Percentiles rank a stretch among this genome's conserved stretches.
Conservation (phyloP, 805 yeast species). For the Diddensiella transvaalensis region DNA sequence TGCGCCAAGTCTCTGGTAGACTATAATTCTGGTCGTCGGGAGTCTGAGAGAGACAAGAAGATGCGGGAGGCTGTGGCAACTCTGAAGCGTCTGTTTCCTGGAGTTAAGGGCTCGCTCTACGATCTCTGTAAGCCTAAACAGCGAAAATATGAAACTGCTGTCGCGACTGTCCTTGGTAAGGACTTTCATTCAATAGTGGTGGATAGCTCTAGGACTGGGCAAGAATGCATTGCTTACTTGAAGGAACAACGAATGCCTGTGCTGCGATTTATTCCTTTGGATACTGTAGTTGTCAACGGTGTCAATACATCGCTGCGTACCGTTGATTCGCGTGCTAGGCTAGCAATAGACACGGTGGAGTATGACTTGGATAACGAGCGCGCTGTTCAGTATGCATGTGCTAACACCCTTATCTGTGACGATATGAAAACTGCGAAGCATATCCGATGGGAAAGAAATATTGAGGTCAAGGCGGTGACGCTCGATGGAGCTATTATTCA, state of each 20-base stretch:
- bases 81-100: constrained; percentile 72
- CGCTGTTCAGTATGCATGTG: constrained; percentile 77
- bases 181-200: constrained; percentile 82
- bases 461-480: constrained; percentile 68
- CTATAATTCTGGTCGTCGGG: constrained; percentile 71
- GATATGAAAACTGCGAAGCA: constrained; percentile 61
- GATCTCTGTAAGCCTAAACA: constrained; percentile 77
- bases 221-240: constrained; percentile 71
- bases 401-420: constrained; percentile 77
- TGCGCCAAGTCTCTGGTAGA: constrained; percentile 63
- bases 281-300: constrained; percentile 59
- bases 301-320: constrained; percentile 51
- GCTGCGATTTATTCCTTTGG: constrained; percentile 85
- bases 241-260: constrained; percentile 83
- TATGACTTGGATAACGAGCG: constrained; percentile 61
- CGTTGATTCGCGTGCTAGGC: constrained; percentile 52
- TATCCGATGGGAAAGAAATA: constrained; percentile 61
- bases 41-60: constrained; percentile 62
- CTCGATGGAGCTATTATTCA: constrained; percentile 82
- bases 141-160: constrained; percentile 66
- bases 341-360: constrained; percentile 70
- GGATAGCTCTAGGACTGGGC: constrained; percentile 63
- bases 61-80: constrained; percentile 69
- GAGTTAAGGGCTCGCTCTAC: constrained; percentile 76
- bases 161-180: constrained; percentile 73